phyloP scores from a whole-genome alignment of 805 yeast genomes.

The Candida maltosa region DNA sequence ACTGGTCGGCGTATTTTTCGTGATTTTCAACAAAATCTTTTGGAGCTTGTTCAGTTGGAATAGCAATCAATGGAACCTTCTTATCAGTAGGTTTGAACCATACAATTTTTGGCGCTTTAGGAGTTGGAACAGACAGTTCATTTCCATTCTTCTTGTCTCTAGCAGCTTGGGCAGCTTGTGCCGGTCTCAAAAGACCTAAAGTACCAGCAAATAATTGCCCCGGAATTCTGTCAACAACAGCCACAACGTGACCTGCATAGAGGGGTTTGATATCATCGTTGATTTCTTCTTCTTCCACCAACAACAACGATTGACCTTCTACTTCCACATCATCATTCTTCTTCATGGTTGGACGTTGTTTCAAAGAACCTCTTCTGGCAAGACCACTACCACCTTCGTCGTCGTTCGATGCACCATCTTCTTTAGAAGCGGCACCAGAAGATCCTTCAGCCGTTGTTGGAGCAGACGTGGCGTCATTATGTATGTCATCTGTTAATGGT shows the following conservation, averaged over 20 bases:
- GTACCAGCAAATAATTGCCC: conserved; percentile 96
- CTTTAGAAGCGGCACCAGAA: conserved; percentile 2
- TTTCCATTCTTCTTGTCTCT: conserved; percentile 48
- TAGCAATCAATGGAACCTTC: conserved; percentile 95
- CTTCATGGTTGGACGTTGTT: conserved; percentile 94
- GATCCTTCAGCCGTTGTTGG: conserved; percentile 11
- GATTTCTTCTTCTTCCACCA: conserved; percentile 94
- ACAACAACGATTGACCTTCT: conserved; percentile 89
- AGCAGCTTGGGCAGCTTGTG: conserved; percentile 86
- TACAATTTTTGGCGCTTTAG: conserved; percentile 82
- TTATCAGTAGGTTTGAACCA: conserved; percentile 99
- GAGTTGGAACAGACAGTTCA: conserved; percentile 43
- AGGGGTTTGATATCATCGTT: conserved; percentile 89
- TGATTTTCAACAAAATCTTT: conserved; percentile 91
- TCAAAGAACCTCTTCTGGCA: conserved; percentile 80
- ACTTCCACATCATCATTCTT: conserved; percentile 98
- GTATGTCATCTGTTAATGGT: conserved; percentile 61
- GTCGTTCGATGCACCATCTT: conserved; percentile 11
- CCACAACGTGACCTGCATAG: conserved; percentile 97
- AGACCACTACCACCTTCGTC: conserved; percentile 37
- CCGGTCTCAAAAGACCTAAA: conserved; percentile 88
- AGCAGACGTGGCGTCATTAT: conserved; percentile 70
- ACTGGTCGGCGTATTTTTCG: conserved; percentile 71
- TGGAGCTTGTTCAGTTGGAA: conserved; percentile 98
- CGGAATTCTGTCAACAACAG: conserved; percentile 94